phyloP scores from a whole-genome alignment of 2,329 filamentous ascomycete species.

The Cryphonectria carpinicola region DNA sequence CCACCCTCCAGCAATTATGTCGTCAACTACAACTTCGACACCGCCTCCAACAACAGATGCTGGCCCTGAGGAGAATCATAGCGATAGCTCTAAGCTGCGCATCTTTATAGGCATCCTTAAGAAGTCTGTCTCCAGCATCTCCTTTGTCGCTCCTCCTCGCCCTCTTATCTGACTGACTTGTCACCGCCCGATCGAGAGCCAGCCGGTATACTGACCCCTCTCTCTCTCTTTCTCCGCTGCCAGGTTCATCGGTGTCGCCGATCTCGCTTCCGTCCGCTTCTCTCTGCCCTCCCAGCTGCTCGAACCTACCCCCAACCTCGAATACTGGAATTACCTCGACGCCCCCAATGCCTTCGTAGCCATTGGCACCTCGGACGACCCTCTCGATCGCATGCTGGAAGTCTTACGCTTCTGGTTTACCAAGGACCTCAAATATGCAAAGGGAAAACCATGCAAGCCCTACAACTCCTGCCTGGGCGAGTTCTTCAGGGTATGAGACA shows the following conservation, averaged over 20 bases:
- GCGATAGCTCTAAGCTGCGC: slow-evolving; percentile 85
- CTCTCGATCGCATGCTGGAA: slow-evolving; percentile 91
- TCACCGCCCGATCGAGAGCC: not conserved
- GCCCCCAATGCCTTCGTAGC: slow-evolving; percentile 85
- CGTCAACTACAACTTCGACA: slow-evolving; percentile 42
- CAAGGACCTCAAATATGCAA: slow-evolving; percentile 98
- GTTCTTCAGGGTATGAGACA: slow-evolving; percentile 80
- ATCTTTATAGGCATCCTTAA: slow-evolving; percentile 86
- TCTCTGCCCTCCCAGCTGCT: slow-evolving; percentile 93
- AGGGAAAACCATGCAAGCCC: slow-evolving; percentile 97
- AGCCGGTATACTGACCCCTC: not conserved
- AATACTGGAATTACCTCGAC: slow-evolving; percentile 99
- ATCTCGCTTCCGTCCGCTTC: slow-evolving; percentile 94
- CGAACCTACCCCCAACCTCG: slow-evolving; percentile 94
- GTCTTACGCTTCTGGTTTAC: slow-evolving; percentile 98
- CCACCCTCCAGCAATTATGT: slow-evolving; percentile 36
- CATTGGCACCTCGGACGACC: slow-evolving; percentile 87
- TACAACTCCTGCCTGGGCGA: slow-evolving; percentile 97
- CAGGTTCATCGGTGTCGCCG: slow-evolving; percentile 94
- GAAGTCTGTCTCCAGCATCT: slow-evolving; percentile 63
- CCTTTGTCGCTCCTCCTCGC: not conserved
- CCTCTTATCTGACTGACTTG: not conserved
- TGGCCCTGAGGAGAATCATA: slow-evolving; percentile 54
- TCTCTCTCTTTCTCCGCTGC: slow-evolving; percentile 1
- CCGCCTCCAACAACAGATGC: slow-evolving; percentile 31